Base-by-base conservation (phyloP, 495 filamentous ascomycete genomes). In the Aspergillus sclerotioniger region DNA sequence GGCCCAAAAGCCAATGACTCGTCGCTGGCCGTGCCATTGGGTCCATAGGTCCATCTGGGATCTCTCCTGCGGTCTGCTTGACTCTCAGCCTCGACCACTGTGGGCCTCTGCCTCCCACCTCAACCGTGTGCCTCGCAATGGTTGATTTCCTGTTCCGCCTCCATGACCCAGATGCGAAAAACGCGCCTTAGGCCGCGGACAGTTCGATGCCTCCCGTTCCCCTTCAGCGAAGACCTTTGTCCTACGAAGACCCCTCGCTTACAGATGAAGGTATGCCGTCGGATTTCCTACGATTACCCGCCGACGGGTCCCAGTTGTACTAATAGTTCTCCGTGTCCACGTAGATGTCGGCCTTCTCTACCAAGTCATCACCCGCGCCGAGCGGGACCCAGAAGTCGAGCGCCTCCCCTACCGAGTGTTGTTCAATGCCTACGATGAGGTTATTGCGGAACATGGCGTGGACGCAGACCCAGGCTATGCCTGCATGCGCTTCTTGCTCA, bases 341-440 rank as follows among this genome's bases (percentile, higher is more conserved):
- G 37, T 60, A 95, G 91, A 95, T 80, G 85, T 96, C 68, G 81
- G 80, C 53, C 79, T 92, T 56, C 79, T 96, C 58, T 87, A 89
- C 70, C 80, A 88, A 46, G 90, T 96, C 64, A 83, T 93, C 71
- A 78, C 73, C 53, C 78, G 78, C 70, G 91, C 89, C 20, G 84
- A 92, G 74, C 70, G 76, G 21, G 77, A 89, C 25, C 82, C 85
- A 1, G 82, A 86, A 31, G 81, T 81, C 56, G 79, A 87, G 54
- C 77, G 79, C 57, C 74, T 86, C 12, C 88, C 90, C 3, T 92
- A 88, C 62, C 84, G 87, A 70, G 89, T 90, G 17, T 80, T 96
- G 28, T 96, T 92, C 72, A 76, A 80, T 16, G 89, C 90, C 33
- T 94, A 94, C 64, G 87, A 95, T 62, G 75, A 82, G 56, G 78